Evolutionary conservation across 306 rosid genomes (phyloP), one percentile per base, ranked within the genome.

Genomic region (Prunus mume): DNA sequence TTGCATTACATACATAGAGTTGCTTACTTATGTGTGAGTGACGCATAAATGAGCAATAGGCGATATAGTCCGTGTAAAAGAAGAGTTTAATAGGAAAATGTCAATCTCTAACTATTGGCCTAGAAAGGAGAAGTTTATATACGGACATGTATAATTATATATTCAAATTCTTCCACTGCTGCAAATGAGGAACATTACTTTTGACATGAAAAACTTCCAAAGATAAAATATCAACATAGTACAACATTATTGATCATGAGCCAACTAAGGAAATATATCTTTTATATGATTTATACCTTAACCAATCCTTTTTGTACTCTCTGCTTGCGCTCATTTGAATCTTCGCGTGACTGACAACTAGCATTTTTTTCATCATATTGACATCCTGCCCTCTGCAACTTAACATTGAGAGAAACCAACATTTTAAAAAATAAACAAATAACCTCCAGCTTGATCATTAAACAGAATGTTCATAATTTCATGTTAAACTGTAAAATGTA

Each of bases 351-450:
- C 32, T 63, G 65, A 2, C 47, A 38, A 28, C 5, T 19, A 63
- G 17, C 62, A 69, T 69, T 38, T 28, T 17, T 17, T 17, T 64
- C 69, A 56, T 28, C 71, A 34, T 19, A 41, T 52, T 51, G 50
- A 60, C 25, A 56, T 47, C 55, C 64, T 45, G 43, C 58, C 63
- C 38, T 61, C 80, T 75, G 61, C 46, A 52, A 50, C 62, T 66
- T 58, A 30, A 69, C 64, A 74, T 30, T 12, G 2, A 80, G 34
- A 45, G 45, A 19, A 9, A 38, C 69, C 38, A 68, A 13, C 22
- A 41, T 13, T 22, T 58, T 56, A 24, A 32, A 60, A 46, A 58
- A 9, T 5, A 3, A 9, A 9, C 2, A 50, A 64, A 24, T 12
- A 61, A 46, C 11, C 47, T 32, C 67, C 61, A 24, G 2, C 24